A percentile compares a stretch with the other conserved stretches of the same genome.
Conservation (phyloP, 805 yeast genomes). For the Zygosaccharomyces kombuchaensis region DNA sequence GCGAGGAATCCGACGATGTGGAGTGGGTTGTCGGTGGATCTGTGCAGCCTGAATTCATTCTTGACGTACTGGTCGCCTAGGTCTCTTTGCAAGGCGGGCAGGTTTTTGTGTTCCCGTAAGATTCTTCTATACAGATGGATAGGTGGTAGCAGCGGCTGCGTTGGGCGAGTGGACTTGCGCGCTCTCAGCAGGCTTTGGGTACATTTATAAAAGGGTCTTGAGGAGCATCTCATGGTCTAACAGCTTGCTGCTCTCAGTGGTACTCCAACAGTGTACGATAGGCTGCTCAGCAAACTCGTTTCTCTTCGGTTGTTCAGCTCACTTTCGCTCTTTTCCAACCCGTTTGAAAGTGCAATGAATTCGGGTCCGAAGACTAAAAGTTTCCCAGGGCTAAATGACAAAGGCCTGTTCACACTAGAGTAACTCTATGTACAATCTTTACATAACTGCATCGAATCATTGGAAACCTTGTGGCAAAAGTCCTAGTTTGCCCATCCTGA, state of each 20-base stretch:
- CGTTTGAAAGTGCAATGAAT: not conserved
- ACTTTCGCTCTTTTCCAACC: not conserved
- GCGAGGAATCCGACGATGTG: conserved; percentile 91
- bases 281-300: not conserved
- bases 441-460: conserved; percentile 9
- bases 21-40: conserved; percentile 76
- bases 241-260: not conserved
- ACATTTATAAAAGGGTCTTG: conserved; percentile 3
- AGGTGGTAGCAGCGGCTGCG: conserved; percentile 73
- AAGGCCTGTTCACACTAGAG: not conserved
- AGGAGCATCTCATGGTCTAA: conserved; percentile 1
- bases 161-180: conserved; percentile 9
- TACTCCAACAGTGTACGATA: not conserved
- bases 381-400: not conserved
- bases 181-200: conserved; percentile 11
- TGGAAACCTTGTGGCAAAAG: conserved; percentile 38
- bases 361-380: not conserved
- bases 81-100: conserved; percentile 66
- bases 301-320: not conserved
- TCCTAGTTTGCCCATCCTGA: conserved; percentile 82
- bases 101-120: conserved; percentile 66
- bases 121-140: conserved; percentile 72
- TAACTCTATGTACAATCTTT: conserved; percentile 1
- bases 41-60: conserved; percentile 84
- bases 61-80: conserved; percentile 89